phyloP scores from a whole-genome alignment of 2,329 filamentous ascomycete species.

The Botrytis fabae region DNA sequence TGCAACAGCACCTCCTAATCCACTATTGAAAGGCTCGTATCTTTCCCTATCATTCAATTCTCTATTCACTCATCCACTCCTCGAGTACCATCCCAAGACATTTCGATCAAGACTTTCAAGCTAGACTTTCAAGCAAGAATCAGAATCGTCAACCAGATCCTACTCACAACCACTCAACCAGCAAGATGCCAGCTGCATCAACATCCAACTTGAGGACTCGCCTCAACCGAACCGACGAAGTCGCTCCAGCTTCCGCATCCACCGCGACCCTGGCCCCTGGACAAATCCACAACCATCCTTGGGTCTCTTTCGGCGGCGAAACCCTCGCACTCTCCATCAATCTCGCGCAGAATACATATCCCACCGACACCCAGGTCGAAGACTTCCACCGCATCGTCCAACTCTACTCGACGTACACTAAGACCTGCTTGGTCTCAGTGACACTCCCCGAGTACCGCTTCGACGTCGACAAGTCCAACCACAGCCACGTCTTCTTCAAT shows the following conservation, averaged over 20 bases:
- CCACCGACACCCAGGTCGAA: neutral
- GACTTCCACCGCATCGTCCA: neutral
- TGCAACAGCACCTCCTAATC: neutral
- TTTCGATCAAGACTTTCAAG: neutral
- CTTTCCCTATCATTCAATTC: neutral
- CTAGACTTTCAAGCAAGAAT: neutral
- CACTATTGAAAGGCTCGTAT: neutral
- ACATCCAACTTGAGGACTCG: neutral
- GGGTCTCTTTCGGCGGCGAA: slow-evolving; percentile 1
- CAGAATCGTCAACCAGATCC: slow-evolving; percentile 2
- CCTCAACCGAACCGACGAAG: neutral
- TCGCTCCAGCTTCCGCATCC: neutral
- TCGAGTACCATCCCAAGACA: neutral
- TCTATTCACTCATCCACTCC: neutral
- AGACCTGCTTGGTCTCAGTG: neutral
- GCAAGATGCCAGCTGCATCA: neutral
- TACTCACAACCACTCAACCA: neutral
- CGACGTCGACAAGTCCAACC: neutral
- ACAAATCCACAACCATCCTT: neutral
- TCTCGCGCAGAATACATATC: neutral
- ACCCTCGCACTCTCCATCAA: neutral
- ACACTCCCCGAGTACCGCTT: neutral
- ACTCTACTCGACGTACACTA: neutral
- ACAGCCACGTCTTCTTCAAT: neutral
- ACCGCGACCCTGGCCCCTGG: neutral